Percentiles rank a stretch among this genome's conserved stretches.
Conservation (phyloP, 192 early-diverging fungal genomes). For the Linnemannia hyalina region DNA sequence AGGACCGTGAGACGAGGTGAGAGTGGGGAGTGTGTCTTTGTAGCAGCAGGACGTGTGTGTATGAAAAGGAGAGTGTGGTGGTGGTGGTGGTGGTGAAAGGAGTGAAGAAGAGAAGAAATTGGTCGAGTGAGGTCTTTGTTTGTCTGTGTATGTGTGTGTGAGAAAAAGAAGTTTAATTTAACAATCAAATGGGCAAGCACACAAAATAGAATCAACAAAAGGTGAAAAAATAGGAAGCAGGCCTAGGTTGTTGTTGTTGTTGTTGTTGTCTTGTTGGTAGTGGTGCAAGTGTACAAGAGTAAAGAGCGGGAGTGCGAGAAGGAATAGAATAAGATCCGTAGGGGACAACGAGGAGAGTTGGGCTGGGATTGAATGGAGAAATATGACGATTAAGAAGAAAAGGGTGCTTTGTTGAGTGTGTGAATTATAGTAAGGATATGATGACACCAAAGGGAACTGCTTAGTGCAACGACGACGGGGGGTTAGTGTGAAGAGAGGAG, state of each 20-base stretch:
- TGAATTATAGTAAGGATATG: neutral
- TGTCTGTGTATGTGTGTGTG: neutral
- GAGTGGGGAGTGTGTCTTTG: neutral
- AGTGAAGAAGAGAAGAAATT: neutral
- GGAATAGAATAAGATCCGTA: neutral
- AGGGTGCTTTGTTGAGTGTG: neutral
- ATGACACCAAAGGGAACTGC: neutral
- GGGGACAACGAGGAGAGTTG: neutral
- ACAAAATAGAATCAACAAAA: too few relatives aligned
- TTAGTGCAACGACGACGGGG: neutral
- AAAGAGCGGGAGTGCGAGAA: neutral
- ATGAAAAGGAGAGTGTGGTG: neutral
- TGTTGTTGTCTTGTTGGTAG: neutral
- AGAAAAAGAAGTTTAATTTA: constrained; percentile 2
- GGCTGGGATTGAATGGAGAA: neutral
- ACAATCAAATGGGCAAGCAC: neutral
- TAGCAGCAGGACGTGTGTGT: too few relatives aligned
- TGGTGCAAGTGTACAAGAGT: too few relatives aligned
- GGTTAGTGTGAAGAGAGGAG: neutral
- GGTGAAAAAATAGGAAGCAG: neutral
- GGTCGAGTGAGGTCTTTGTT: neutral
- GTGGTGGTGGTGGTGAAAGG: too few relatives aligned
- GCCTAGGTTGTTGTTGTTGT: neutral
- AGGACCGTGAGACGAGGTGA: constrained; percentile 1
- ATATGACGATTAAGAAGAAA: neutral